Evolutionary conservation across 805 yeast species (phyloP).

Genomic region (Tetrapisispora namnaoensis): DNA sequence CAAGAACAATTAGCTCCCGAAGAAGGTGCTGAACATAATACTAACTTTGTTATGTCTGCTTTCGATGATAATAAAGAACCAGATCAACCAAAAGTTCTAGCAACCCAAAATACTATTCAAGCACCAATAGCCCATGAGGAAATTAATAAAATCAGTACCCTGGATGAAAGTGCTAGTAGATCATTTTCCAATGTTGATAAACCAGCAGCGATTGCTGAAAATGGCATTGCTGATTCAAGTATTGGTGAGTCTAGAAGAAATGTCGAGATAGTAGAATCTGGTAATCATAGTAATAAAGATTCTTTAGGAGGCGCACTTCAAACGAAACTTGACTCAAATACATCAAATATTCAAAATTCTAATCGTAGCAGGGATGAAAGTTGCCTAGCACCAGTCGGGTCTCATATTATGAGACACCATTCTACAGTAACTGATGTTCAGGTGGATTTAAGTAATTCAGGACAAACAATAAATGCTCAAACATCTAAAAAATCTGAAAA

Average conservation of each 20-base stretch:
- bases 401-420: not conserved
- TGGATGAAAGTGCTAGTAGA: not conserved
- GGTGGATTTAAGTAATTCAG: not conserved
- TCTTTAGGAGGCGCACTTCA: not conserved
- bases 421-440: not conserved
- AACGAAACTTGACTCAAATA: not conserved
- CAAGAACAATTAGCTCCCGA: not conserved
- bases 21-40: not conserved
- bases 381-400: not conserved
- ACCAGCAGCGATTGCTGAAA: not conserved
- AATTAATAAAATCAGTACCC: not conserved
- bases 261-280: not conserved
- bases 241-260: not conserved
- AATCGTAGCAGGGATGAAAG: not conserved
- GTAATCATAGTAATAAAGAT: not conserved
- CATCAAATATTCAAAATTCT: not conserved
- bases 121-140: not conserved
- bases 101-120: not conserved
- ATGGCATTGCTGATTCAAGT: not conserved
- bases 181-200: not conserved
- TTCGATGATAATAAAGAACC: not conserved
- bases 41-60: not conserved
- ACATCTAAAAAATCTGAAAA: not conserved
- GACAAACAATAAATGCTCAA: not conserved
- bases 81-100: not conserved